Evolutionary conservation across 2,329 filamentous ascomycete genomes (phyloP).

Genomic region (Blastomyces gilchristii): DNA sequence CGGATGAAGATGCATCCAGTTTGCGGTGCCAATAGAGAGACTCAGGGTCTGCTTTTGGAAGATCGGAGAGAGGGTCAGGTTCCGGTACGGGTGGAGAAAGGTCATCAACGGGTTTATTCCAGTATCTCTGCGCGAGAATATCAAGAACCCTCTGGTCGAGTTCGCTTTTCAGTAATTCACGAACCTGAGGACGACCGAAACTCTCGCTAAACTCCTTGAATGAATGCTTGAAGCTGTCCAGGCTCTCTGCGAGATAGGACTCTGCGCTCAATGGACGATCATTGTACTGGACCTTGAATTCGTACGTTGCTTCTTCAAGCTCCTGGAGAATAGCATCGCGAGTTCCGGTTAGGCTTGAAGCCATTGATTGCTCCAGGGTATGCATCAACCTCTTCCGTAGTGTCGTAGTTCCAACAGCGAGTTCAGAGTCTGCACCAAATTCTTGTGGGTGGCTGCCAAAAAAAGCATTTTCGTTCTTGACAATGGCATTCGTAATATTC

Average conservation of each 20-base stretch:
- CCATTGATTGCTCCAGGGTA: slow-evolving; percentile 95
- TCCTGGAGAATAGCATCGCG: slow-evolving; percentile 90
- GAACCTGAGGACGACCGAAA: slow-evolving; percentile 83
- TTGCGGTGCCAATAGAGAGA: slow-evolving; percentile 89
- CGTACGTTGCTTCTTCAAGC: slow-evolving; percentile 90
- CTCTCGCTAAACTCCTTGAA: slow-evolving; percentile 88
- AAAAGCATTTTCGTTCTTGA: slow-evolving; percentile 77
- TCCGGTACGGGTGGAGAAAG: slow-evolving; percentile 58
- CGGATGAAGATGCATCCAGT: slow-evolving; percentile 80
- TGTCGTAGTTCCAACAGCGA: slow-evolving; percentile 73
- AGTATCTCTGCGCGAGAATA: slow-evolving; percentile 83
- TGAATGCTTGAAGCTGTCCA: slow-evolving; percentile 94
- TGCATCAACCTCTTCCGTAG: slow-evolving; percentile 94
- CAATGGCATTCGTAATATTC: slow-evolving; percentile 70
- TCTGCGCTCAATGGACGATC: slow-evolving; percentile 89
- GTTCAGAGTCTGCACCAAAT: slow-evolving; percentile 62
- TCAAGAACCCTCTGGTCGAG: slow-evolving; percentile 93
- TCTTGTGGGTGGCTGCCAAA: slow-evolving; percentile 75
- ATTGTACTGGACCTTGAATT: slow-evolving; percentile 99
- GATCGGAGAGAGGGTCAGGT: slow-evolving; percentile 60
- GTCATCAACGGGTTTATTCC: slow-evolving; percentile 91
- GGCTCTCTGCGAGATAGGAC: slow-evolving; percentile 87
- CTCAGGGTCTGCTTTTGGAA: slow-evolving; percentile 76
- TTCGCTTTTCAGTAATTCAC: slow-evolving; percentile 79
- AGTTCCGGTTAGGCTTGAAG: slow-evolving; percentile 76